Evolutionary conservation across 1,284 basidiomycete species (phyloP).

Genomic region (Moniliophthora roreri): DNA sequence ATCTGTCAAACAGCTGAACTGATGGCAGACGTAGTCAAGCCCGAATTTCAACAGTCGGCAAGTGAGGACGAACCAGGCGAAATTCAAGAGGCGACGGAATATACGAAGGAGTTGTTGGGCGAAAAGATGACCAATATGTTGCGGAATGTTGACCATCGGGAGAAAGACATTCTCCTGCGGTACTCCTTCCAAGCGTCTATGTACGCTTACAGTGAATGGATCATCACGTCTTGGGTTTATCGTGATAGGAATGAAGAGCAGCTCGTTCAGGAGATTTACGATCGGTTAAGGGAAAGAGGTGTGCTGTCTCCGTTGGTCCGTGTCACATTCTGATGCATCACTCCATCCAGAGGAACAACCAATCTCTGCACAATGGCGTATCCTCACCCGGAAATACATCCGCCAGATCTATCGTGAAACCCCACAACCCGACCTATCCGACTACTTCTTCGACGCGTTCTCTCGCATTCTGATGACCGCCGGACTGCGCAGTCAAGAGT

Average conservation of each 20-base stretch:
- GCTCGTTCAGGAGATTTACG: conserved; percentile 31
- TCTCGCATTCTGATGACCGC: conserved; percentile 44
- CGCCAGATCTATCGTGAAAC: conserved; percentile 9
- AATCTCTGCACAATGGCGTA: conserved; percentile 42
- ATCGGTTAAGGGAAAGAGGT: conserved; percentile 35
- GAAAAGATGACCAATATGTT: conserved; percentile 3
- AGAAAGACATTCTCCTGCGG: conserved; percentile 42
- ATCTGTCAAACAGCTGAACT: conserved; percentile 43
- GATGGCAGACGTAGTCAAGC: conserved; percentile 32
- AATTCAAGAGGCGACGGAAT: neutral
- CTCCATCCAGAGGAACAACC: conserved; percentile 34
- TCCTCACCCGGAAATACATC: conserved; percentile 31
- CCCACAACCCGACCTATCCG: conserved; percentile 28
- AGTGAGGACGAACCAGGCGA: neutral
- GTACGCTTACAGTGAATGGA: conserved; percentile 36
- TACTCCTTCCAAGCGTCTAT: conserved; percentile 44
- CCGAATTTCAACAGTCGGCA: neutral
- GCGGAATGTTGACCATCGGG: conserved; percentile 26
- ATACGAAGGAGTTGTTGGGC: conserved; percentile 6
- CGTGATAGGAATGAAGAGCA: conserved; percentile 37
- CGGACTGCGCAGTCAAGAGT: conserved; percentile 30
- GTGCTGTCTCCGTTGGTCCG: conserved; percentile 9
- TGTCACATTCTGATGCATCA: conserved; percentile 8
- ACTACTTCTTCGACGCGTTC: conserved; percentile 37
- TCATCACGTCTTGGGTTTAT: conserved; percentile 42